Evolutionary conservation across 148 eudicot genomes (phyloP).

Genomic region (Rhododendron ovatum): DNA sequence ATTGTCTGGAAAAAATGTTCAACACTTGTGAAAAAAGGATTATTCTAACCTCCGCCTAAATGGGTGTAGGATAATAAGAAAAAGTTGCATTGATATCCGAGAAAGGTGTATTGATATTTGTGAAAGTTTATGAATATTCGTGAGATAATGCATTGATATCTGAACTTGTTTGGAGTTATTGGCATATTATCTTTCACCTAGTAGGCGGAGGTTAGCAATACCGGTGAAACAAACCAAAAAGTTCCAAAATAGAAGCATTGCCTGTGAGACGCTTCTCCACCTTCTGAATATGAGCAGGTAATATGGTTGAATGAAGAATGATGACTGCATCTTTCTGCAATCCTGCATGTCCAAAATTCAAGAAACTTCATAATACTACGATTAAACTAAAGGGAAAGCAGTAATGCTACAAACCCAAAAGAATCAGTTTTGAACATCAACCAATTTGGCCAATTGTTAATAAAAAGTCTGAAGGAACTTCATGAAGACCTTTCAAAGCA

Average conservation of each 20-base stretch:
- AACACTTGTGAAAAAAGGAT: not conserved
- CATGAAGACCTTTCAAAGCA: conserved; percentile 52
- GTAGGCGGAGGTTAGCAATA: too few relatives aligned
- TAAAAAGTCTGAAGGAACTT: conserved; percentile 11
- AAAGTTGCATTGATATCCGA: too few relatives aligned
- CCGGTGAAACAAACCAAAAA: not conserved
- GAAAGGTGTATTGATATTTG: too few relatives aligned
- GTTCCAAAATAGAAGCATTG: conserved; percentile 8
- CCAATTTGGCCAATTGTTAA: conserved; percentile 1
- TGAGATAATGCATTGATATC: too few relatives aligned
- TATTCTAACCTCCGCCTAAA: too few relatives aligned
- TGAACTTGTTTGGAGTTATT: too few relatives aligned
- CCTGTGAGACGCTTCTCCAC: conserved; percentile 69
- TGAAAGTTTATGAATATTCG: too few relatives aligned
- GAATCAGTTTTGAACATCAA: conserved; percentile 6
- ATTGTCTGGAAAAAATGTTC: not conserved
- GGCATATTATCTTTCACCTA: too few relatives aligned
- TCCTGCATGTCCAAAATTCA: conserved; percentile 35
- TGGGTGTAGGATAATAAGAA: too few relatives aligned
- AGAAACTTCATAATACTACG: not conserved
- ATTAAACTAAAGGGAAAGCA: not conserved
- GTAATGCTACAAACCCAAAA: not conserved
- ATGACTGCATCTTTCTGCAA: conserved; percentile 53
- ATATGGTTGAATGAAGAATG: conserved; percentile 47
- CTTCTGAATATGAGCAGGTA: conserved; percentile 53